Evolutionary conservation across 2,329 filamentous ascomycete genomes (phyloP), one percentile per base, ranked within the genome.

Genomic region (Arthrinium puccinioides): DNA sequence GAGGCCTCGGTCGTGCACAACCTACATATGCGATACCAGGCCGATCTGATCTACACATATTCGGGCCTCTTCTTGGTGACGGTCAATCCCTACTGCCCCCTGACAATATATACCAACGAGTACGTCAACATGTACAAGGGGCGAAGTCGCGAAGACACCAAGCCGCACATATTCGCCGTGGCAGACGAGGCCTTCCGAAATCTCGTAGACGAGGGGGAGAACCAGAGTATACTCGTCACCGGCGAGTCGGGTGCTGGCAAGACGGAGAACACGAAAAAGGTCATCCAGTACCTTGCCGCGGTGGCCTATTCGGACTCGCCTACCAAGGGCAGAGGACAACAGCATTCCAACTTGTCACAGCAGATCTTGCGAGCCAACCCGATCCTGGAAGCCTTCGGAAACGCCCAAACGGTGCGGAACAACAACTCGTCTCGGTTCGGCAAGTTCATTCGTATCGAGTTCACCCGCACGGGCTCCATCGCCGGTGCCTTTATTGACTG

Each of bases 121-220:
- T 97, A 96, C 64, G 77, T 98, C 67, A 94, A 94, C 55, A 94
- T 96, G 87, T 98, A 98, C 67, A 89, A 87, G 53, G 92, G 92
- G 6, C 77, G 87, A 40, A 88, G 74, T 49, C 73, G 90, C 46
- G 94, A 98, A 55, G 92, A 98, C 53, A 96, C 87, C 8, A 92
- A 92, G 52, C 92, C 92, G 8, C 92, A 98, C 57, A 96, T 98
- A 39, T 98, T 90, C 54, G 90, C 94, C 45, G 92, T 97, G 79
- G 90, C 92, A 10, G 94, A 98, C 57, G 84, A 94, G 55, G 92
- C 94, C 1, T 98, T 97, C 61, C 79, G 92, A 13, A 97, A 95
- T 53, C 69, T 98, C 21, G 87, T 98, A 0, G 89, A 96, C 37
- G 92, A 97, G 61, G 89, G 89, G 27, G 74, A 88, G 47, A 97